These are phyloP conservation scores for Diospyros lotus DNA, from an alignment of 148 eudicot genomes.

Conservation along the genomic window DNA sequence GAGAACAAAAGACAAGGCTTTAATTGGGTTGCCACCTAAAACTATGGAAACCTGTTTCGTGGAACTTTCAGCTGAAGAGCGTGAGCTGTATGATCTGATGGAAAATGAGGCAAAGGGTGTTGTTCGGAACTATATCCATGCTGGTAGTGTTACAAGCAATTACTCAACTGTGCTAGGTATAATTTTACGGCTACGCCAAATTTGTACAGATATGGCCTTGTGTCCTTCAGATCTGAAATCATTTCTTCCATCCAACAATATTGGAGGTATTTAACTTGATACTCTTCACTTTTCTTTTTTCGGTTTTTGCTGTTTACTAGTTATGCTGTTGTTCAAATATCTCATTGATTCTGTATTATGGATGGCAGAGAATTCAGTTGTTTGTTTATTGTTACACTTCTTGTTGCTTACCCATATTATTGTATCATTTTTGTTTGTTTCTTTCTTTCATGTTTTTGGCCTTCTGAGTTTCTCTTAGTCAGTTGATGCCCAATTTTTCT, in stretches of 20 bases:
- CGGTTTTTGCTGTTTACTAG: not conserved
- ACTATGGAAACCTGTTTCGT: conserved; percentile 55
- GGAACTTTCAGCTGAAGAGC: conserved; percentile 74
- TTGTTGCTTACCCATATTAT: not conserved
- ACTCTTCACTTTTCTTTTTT: conserved; percentile 7
- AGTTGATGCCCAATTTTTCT: not conserved
- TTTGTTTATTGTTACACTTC: not conserved
- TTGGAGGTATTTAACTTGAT: conserved; percentile 53
- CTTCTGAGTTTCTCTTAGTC: not conserved
- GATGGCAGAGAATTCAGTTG: not conserved
- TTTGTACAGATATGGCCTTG: conserved; percentile 74
- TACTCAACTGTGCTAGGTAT: conserved; percentile 71
- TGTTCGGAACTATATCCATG: conserved; percentile 47
- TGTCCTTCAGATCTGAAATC: conserved; percentile 77
- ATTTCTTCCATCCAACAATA: conserved; percentile 50
- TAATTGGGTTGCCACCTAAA: conserved; percentile 66
- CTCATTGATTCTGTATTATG: not conserved
- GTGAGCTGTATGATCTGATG: conserved; percentile 79
- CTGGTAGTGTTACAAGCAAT: conserved; percentile 50
- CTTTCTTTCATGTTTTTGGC: not conserved
- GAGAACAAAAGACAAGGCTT: conserved; percentile 78
- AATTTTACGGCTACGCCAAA: conserved; percentile 87
- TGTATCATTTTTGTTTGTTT: not conserved
- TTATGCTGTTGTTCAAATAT: not conserved
- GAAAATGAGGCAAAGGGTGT: conserved; percentile 77